Base-by-base conservation (phyloP, 257 asterid genomes). In the Ilex aquifolium region DNA sequence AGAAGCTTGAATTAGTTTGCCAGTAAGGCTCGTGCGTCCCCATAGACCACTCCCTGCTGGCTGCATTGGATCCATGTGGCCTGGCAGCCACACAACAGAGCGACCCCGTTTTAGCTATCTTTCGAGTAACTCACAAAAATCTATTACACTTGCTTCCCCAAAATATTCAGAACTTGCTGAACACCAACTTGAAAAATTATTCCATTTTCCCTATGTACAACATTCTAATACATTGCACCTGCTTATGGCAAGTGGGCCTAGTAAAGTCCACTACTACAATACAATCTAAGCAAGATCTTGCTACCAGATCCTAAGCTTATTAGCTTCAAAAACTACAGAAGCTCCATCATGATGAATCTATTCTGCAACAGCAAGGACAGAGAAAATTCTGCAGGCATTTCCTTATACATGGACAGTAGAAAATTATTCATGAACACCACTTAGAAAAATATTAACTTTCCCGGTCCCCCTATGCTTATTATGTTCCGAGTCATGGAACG, bases 61-160 rank as follows among this genome's bases (percentile, higher is more conserved):
- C 64, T 57, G 89, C 77, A 75, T 76, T 90, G 48, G 97, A 87
- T 67, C 90, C 95, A 87, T 93, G 97, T 81, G 96, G 99, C 99
- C 99, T 85, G 54, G 97, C 92, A 74, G 99, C 99, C 97, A 90
- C 99, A 88, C 96, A 93, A 87, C 99, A 93, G 67, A 93, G 96
- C 66, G 99, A 90, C 95, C 99, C 99, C 99, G 93, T 93, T 76
- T 83, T 90, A 80, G 97, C 97, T 77, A 90, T 93, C 76, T 76
- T 93, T 84, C 69, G 72, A 61, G 60, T 59, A 69, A 79, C 78
- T 67, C 79, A 46, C 57, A 61, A 57, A 80, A 62, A 61, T 68
- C 66, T 58, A 66, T 62, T 58, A 58, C 74, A 11, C 49, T 62
- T 17, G 76, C 79, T 74, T 71, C 63, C 57, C 59, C 31, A 64